Base-by-base conservation (phyloP, 495 filamentous ascomycete genomes). In the Annulohypoxylon bovei region DNA sequence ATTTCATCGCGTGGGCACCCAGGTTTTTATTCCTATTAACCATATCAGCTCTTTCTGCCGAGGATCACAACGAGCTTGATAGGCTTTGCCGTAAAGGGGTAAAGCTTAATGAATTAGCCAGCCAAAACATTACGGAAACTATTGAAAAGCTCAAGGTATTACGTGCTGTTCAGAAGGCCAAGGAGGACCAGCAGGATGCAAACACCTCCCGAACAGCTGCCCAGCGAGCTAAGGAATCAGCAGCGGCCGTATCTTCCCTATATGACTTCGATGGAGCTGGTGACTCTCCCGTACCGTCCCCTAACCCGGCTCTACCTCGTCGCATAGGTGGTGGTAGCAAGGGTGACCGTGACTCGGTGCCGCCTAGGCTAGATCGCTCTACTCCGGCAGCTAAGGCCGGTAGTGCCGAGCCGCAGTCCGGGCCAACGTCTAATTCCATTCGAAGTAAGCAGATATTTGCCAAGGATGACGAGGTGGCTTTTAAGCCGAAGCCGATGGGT, bases 381-480 rank as follows among this genome's bases (percentile, higher is more conserved):
- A 84, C 82, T 0, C 82, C 82, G 11, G 73, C 68, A 18, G 67
- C 74, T 14, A 84, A 84, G 59, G 78, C 78, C 0, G 82, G 82
- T 42, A 81, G 79, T 50, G 80, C 79, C 30, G 81, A 83, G 9
- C 82, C 82, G 9, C 81, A 84, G 55, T 70, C 78, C 39, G 75
- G 77, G 1, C 71, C 73, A 5, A 35, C 65, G 3, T 52, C 70
- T 5, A 73, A 72, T n/a, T 40, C 76, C 0, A 76, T 79, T 40
- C 82, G 83, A 16, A 76, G 81, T 37, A 86, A 84, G 72, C 77
- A 86, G 44, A 75, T 75, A 16, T 88, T 95, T 35, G 80, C 82
- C 46, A 85, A 93, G 40, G 89, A 90, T 40, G 90, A 93, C 57
- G 91, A 96, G 74, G 94, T 97, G 12, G 92, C 94, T 22, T 97